These are phyloP conservation scores for Phytopythium kandeliae DNA, from an alignment of 352 stramenopile species.

Conservation along the genomic window DNA sequence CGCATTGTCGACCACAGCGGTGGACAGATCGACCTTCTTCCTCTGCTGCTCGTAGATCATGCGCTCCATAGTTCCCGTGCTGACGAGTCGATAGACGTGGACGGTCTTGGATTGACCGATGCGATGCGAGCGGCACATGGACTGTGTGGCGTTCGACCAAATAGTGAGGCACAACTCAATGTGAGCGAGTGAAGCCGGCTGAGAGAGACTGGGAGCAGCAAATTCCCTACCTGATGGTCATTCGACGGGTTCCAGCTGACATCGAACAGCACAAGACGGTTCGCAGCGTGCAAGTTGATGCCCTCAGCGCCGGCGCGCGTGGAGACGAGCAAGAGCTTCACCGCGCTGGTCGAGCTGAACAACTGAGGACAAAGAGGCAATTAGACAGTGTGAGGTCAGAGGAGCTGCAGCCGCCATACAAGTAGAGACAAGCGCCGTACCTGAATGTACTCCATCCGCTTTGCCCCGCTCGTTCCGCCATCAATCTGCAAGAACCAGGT, in stretches of 20 bases:
- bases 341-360: slow-evolving; percentile 53
- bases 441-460: slow-evolving; percentile 85
- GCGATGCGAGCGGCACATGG: slow-evolving; percentile 90
- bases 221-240: slow-evolving; percentile 67
- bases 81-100: slow-evolving; percentile 91
- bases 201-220: not conserved
- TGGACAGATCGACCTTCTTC: slow-evolving; percentile 81
- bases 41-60: slow-evolving; percentile 91
- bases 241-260: slow-evolving; percentile 91
- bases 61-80: slow-evolving; percentile 89
- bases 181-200: not conserved
- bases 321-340: slow-evolving; percentile 75
- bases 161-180: not conserved
- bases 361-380: slow-evolving; percentile 20
- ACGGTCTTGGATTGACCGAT: slow-evolving; percentile 88
- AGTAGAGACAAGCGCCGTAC: slow-evolving; percentile 13
- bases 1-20: slow-evolving; percentile 65
- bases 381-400: not conserved
- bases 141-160: slow-evolving; percentile 27
- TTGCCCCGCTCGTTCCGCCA: slow-evolving; percentile 59
- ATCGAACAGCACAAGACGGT: slow-evolving; percentile 89
- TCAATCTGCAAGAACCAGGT: slow-evolving; percentile 83
- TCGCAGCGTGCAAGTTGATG: slow-evolving; percentile 87
- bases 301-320: slow-evolving; percentile 80
- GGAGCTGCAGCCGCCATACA: not conserved